Evolutionary conservation across 1,284 basidiomycete species (phyloP).

Genomic region (Leccinum holopus): DNA sequence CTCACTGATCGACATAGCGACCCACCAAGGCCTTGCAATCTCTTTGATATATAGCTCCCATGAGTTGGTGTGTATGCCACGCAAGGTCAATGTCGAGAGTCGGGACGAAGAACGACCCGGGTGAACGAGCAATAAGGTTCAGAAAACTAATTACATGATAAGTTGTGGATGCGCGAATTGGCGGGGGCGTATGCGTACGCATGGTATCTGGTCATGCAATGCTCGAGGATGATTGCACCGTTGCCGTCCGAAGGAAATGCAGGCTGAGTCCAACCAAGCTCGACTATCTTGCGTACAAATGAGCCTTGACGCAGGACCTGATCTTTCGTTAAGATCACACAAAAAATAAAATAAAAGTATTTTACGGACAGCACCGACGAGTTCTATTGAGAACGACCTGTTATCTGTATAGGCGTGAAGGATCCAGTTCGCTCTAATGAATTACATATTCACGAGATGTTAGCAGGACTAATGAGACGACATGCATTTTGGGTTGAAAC

Average conservation of each 20-base stretch:
- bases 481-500: too few relatives aligned
- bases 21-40: constrained; percentile 35
- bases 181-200: constrained; percentile 29
- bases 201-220: constrained; percentile 43
- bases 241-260: constrained; percentile 28
- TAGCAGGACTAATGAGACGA: too few relatives aligned
- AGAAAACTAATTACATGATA: constrained; percentile 35
- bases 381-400: too few relatives aligned
- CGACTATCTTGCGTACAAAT: too few relatives aligned
- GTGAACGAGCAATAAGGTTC: constrained; percentile 36
- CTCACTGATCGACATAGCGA: constrained; percentile 43
- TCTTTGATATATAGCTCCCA: constrained; percentile 29
- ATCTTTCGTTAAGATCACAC: too few relatives aligned
- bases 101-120: constrained; percentile 42
- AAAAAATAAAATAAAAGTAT: too few relatives aligned
- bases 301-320: too few relatives aligned
- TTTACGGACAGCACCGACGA: too few relatives aligned
- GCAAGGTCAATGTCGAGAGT: constrained; percentile 48
- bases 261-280: too few relatives aligned
- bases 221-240: constrained; percentile 36
- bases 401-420: too few relatives aligned
- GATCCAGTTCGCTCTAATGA: too few relatives aligned
- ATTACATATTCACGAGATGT: too few relatives aligned
- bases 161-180: not conserved
- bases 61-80: constrained; percentile 48